These are phyloP conservation scores for Fraxinus dipetala DNA, from an alignment of 305 asterid genomes.

Conservation along the genomic window DNA sequence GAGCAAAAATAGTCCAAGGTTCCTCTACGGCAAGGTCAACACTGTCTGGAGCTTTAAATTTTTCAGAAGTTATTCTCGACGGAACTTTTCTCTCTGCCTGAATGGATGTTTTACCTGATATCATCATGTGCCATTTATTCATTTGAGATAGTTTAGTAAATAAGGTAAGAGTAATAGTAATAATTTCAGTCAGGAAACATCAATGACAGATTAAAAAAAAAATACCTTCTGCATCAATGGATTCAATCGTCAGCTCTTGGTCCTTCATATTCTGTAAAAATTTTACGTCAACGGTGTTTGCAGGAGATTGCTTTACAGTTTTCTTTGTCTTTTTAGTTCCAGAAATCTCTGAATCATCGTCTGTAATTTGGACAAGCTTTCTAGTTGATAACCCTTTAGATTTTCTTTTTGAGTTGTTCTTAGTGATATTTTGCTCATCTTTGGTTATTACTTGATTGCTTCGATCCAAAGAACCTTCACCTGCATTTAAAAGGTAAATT, in stretches of 20 bases:
- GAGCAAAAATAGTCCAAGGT: slow-evolving; percentile 91
- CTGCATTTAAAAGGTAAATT: slow-evolving; percentile 26
- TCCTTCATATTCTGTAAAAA: slow-evolving; percentile 20
- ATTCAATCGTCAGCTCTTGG: slow-evolving; percentile 38
- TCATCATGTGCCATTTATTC: slow-evolving; percentile 2
- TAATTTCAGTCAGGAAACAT: not conserved
- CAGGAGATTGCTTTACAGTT: slow-evolving; percentile 31
- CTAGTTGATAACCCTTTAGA: slow-evolving; percentile 30
- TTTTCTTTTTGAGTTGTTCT: slow-evolving; percentile 35
- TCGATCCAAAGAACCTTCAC: slow-evolving; percentile 28
- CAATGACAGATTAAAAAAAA: slow-evolving; percentile 12
- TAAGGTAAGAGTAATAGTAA: slow-evolving; percentile 4
- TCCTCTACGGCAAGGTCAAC: slow-evolving; percentile 41
- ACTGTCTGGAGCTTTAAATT: slow-evolving; percentile 28
- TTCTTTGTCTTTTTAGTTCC: slow-evolving; percentile 39
- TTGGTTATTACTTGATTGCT: slow-evolving; percentile 30
- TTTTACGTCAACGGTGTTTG: slow-evolving; percentile 22
- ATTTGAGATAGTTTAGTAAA: slow-evolving; percentile 8
- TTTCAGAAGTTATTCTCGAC: slow-evolving; percentile 33
- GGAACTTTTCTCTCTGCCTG: slow-evolving; percentile 41
- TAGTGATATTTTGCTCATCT: slow-evolving; percentile 21
- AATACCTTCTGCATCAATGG: slow-evolving; percentile 48
- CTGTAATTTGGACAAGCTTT: slow-evolving; percentile 20
- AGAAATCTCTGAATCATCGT: slow-evolving; percentile 30
- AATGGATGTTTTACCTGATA: slow-evolving; percentile 43